These are phyloP conservation scores for Chaetothyriales sp. DNA, from an alignment of 2,329 filamentous ascomycete species.

Conservation along the genomic window DNA sequence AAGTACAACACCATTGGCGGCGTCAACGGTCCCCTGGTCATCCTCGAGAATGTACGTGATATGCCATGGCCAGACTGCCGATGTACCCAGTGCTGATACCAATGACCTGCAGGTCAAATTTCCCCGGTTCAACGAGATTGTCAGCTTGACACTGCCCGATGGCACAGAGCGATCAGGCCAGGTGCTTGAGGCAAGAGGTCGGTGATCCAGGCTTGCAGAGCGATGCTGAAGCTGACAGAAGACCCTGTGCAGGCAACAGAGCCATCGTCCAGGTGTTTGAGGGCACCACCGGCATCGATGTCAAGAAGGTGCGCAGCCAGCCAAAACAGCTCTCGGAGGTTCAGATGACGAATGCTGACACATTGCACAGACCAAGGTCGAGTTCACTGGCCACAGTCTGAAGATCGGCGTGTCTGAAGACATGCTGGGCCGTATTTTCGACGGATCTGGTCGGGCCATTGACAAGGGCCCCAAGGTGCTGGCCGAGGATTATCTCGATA, in stretches of 20 bases:
- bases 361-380: conserved; percentile 67
- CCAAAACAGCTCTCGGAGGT: not conserved
- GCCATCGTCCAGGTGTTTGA: conserved; percentile 98
- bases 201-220: conserved; percentile 13
- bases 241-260: conserved; percentile 52
- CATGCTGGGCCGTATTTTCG: conserved; percentile 97
- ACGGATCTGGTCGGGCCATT: conserved; percentile 93
- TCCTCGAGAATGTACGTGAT: conserved; percentile 74
- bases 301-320: conserved; percentile 61
- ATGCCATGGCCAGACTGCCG: conserved; percentile 4
- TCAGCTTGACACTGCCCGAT: conserved; percentile 88
- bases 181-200: conserved; percentile 94
- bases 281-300: conserved; percentile 91
- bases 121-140: conserved; percentile 94
- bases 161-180: conserved; percentile 86
- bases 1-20: conserved; percentile 97
- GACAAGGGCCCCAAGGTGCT: conserved; percentile 98
- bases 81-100: conserved; percentile 10
- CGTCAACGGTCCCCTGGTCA: conserved; percentile 94
- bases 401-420: conserved; percentile 98
- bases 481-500: conserved; percentile 94
- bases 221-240: conserved; percentile 6
- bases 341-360: conserved; percentile 16
- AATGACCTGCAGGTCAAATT: conserved; percentile 65
- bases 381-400: conserved; percentile 91